Percentiles rank a stretch among this genome's conserved stretches.
Conservation (phyloP, 2,329 filamentous ascomycete species). For the Colletotrichum tamarilloi region DNA sequence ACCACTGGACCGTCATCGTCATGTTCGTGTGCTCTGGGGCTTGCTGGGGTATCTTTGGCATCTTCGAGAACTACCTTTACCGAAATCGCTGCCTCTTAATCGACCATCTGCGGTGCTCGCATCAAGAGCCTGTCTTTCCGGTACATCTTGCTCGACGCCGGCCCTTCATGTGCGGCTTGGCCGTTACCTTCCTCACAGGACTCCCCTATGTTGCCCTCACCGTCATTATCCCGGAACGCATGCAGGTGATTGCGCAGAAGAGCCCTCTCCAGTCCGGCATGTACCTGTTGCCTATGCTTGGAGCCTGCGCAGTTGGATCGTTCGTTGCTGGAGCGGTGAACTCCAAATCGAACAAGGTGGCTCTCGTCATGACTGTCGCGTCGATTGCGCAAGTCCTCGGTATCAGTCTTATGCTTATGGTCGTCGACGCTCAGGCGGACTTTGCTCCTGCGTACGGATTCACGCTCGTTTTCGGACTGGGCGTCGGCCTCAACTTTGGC, state of each 20-base stretch:
- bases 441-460: slow-evolving; percentile 62
- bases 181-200: slow-evolving; percentile 66
- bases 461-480: slow-evolving; percentile 67
- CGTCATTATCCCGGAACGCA: slow-evolving; percentile 68
- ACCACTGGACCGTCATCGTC: slow-evolving; percentile 60
- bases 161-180: slow-evolving; percentile 61
- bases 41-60: slow-evolving; percentile 60
- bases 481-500: slow-evolving; percentile 68
- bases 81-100: slow-evolving; percentile 33
- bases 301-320: slow-evolving; percentile 66
- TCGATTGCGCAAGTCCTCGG: slow-evolving; percentile 64
- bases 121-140: slow-evolving; percentile 67
- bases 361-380: slow-evolving; percentile 60
- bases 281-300: slow-evolving; percentile 68
- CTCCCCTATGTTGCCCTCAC: slow-evolving; percentile 69
- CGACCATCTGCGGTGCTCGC: slow-evolving; percentile 26
- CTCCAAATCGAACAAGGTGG: slow-evolving; percentile 64
- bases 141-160: slow-evolving; percentile 58
- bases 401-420: slow-evolving; percentile 60
- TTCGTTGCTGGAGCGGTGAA: slow-evolving; percentile 66
- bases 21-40: slow-evolving; percentile 59
- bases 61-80: slow-evolving; percentile 58
- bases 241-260: slow-evolving; percentile 68
- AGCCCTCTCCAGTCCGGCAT: slow-evolving; percentile 65
- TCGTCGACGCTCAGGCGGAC: slow-evolving; percentile 46